phyloP scores from a whole-genome alignment of 495 filamentous ascomycete species.

The Cenococcum geophilum region DNA sequence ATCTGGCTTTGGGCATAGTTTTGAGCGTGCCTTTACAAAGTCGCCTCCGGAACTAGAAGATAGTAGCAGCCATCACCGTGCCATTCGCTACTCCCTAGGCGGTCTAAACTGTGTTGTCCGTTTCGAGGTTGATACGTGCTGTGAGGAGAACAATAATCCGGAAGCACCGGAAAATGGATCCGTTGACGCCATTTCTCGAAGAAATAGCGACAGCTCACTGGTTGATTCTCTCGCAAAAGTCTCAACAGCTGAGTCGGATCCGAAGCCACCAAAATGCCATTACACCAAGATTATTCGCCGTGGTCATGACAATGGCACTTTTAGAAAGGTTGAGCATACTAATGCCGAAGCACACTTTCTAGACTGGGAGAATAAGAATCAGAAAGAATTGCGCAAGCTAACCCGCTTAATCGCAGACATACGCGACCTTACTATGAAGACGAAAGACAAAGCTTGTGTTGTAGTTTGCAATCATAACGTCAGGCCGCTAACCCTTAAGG shows the following conservation, averaged over 20 bases:
- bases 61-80: slow-evolving; percentile 4
- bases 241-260: neutral
- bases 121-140: slow-evolving; percentile 10
- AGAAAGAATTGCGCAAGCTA: slow-evolving; percentile 8
- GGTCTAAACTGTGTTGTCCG: slow-evolving; percentile 8
- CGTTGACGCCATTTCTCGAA: neutral
- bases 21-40: slow-evolving; percentile 6
- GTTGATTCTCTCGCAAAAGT: neutral
- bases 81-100: slow-evolving; percentile 5
- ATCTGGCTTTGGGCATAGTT: slow-evolving; percentile 10
- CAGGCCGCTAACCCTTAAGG: neutral
- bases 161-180: neutral
- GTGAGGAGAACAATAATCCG: slow-evolving; percentile 1
- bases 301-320: neutral
- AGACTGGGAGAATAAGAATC: slow-evolving; percentile 1
- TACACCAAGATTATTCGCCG: neutral
- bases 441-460: neutral
- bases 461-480: slow-evolving; percentile 3
- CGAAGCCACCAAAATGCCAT: neutral
- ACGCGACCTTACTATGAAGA: neutral
- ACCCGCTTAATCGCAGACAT: neutral
- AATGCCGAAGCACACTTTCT: neutral
- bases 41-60: neutral
- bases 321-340: neutral
- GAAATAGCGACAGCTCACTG: neutral